These are phyloP conservation scores for Dittrichia graveolens DNA, from an alignment of 129 eudicot species.

Conservation along the genomic window DNA sequence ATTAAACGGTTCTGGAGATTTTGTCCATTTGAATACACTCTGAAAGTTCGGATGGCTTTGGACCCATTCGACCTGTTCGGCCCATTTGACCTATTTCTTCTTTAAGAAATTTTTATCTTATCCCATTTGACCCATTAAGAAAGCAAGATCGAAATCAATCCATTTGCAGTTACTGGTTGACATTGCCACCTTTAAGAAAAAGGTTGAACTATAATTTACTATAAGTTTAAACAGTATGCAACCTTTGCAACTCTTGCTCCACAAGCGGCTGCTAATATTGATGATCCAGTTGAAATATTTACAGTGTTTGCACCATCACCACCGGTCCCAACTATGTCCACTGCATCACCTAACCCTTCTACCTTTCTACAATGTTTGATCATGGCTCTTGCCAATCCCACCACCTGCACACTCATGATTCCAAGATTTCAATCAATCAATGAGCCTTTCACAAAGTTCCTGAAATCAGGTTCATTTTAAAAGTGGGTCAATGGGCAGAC, in stretches of 20 bases:
- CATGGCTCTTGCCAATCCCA: constrained; percentile 74
- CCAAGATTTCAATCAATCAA: constrained; percentile 6
- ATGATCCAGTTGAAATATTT: constrained; percentile 75
- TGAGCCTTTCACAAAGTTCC: not conserved
- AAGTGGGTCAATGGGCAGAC: not conserved
- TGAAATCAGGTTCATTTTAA: not conserved
- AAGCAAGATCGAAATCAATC: not conserved
- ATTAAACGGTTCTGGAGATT: not conserved
- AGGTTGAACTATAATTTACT: not conserved
- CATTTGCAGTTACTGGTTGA: not conserved
- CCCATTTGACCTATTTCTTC: not conserved
- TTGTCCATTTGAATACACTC: not conserved
- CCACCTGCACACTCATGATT: constrained; percentile 48
- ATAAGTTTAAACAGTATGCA: constrained; percentile 19
- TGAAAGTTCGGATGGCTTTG: not conserved
- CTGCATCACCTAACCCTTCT: constrained; percentile 62
- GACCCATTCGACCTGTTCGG: not conserved
- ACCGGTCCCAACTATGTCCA: constrained; percentile 81
- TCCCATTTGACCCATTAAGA: not conserved
- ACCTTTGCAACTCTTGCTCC: constrained; percentile 85
- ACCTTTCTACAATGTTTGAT: constrained; percentile 61
- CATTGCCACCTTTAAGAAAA: not conserved
- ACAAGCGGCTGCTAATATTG: constrained; percentile 72
- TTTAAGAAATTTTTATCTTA: not conserved
- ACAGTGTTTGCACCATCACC: constrained; percentile 84